phyloP scores from a whole-genome alignment of 257 asterid species.

The Avicennia marina region DNA sequence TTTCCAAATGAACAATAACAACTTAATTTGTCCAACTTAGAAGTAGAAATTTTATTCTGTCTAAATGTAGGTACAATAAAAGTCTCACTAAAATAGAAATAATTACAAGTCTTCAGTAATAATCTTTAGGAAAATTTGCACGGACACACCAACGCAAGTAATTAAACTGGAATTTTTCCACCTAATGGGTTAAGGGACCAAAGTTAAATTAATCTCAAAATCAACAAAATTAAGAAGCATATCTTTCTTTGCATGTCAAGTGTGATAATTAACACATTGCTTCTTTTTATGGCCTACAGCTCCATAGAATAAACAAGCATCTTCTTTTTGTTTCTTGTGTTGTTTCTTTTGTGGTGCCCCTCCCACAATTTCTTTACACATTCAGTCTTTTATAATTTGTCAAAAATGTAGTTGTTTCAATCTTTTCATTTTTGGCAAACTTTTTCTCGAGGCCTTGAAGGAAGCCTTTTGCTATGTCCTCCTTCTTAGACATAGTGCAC shows the following conservation, averaged over 20 bases:
- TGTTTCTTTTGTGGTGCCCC: background rate
- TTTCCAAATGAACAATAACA: conserved; percentile 13
- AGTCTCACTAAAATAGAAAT: background rate
- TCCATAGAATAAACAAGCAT: background rate
- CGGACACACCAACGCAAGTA: conserved; percentile 1
- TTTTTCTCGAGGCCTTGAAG: background rate
- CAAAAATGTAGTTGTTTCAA: background rate
- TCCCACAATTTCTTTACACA: background rate
- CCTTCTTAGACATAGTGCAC: background rate
- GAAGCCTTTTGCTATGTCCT: background rate
- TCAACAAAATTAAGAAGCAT: conserved; percentile 1
- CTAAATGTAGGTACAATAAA: conserved; percentile 1
- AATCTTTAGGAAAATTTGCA: conserved; percentile 9
- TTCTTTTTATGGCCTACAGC: background rate
- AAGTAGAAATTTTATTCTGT: background rate
- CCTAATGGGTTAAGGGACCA: background rate
- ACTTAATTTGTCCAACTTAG: background rate
- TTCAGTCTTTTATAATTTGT: background rate
- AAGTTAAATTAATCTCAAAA: conserved; percentile 7
- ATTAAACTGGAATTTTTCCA: conserved; percentile 12
- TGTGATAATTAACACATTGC: background rate
- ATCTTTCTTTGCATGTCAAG: conserved; percentile 2
- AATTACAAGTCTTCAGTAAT: background rate
- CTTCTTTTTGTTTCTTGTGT: background rate
- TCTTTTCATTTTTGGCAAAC: background rate